phyloP scores from a whole-genome alignment of 768 basidiomycete genomes.

The Serendipita sp. region DNA sequence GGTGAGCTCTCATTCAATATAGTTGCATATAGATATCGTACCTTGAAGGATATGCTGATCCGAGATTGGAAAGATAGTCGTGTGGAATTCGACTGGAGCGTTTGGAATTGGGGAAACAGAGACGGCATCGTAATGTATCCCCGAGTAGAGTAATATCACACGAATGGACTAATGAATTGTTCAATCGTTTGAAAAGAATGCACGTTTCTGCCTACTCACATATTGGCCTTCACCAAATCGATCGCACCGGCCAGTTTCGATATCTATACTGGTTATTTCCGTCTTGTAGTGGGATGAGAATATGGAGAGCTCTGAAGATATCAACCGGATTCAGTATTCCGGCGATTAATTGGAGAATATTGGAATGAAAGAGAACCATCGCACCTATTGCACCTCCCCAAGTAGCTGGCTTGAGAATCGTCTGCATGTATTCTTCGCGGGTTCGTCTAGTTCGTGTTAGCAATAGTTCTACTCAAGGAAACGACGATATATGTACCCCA shows the following conservation, averaged over 20 bases:
- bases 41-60: constrained; percentile 12
- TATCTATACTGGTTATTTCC: constrained; percentile 82
- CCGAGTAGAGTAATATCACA: constrained; percentile 77
- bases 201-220: constrained; percentile 14
- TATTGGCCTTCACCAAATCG: constrained; percentile 45
- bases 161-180: constrained; percentile 18
- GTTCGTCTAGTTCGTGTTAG: constrained; percentile 31
- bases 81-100: constrained; percentile 77
- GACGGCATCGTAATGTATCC: constrained; percentile 91
- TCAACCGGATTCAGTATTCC: not conserved
- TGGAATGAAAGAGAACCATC: too few species aligned
- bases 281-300: constrained; percentile 67
- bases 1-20: constrained; percentile 27
- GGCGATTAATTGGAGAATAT: not conserved
- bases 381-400: constrained; percentile 97
- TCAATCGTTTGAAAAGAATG: not conserved
- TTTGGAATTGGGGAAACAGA: constrained; percentile 62
- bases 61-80: constrained; percentile 59
- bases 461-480: not conserved
- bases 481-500: constrained; percentile 43
- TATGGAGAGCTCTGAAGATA: constrained; percentile 39
- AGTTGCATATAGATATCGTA: constrained; percentile 16
- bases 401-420: constrained; percentile 59
- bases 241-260: constrained; percentile 83
- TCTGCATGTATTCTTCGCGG: constrained; percentile 57